phyloP scores from a whole-genome alignment of 441 rosid species.

The Eugenia klotzschiana region DNA sequence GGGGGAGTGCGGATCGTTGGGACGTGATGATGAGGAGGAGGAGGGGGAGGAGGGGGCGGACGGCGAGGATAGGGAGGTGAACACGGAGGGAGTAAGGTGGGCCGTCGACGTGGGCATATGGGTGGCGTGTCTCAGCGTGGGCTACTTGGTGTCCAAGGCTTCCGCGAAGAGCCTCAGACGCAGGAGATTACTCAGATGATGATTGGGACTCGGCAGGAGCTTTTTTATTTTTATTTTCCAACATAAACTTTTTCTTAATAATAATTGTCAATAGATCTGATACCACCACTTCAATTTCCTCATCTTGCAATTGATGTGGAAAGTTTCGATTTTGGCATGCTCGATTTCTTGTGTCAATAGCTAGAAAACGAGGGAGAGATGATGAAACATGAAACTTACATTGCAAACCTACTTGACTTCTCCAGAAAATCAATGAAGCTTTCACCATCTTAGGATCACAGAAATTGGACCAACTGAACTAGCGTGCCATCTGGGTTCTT shows the following conservation, averaged over 20 bases:
- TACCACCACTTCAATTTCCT: neutral
- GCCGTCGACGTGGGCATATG: conserved; percentile 75
- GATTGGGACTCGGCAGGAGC: neutral
- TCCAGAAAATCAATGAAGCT: neutral
- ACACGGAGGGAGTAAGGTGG: conserved; percentile 48
- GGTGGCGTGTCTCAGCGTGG: conserved; percentile 71
- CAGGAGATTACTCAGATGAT: conserved; percentile 10
- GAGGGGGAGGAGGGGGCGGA: neutral
- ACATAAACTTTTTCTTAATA: neutral
- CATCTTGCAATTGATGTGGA: neutral
- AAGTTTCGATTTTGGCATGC: neutral
- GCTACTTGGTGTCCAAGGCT: conserved; percentile 53
- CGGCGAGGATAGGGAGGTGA: conserved; percentile 21
- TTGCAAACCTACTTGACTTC: neutral
- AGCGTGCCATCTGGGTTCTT: neutral
- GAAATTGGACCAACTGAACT: neutral
- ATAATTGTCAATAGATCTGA: neutral
- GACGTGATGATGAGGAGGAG: conserved; percentile 5
- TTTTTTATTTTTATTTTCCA: neutral
- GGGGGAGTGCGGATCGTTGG: neutral
- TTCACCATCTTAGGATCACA: neutral
- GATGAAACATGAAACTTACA: neutral
- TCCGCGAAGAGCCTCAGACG: conserved; percentile 38
- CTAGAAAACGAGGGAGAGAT: neutral
- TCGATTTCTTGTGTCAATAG: neutral